Base-by-base conservation (phyloP, 169 alveolate species). In the Perkinsus marinus region DNA sequence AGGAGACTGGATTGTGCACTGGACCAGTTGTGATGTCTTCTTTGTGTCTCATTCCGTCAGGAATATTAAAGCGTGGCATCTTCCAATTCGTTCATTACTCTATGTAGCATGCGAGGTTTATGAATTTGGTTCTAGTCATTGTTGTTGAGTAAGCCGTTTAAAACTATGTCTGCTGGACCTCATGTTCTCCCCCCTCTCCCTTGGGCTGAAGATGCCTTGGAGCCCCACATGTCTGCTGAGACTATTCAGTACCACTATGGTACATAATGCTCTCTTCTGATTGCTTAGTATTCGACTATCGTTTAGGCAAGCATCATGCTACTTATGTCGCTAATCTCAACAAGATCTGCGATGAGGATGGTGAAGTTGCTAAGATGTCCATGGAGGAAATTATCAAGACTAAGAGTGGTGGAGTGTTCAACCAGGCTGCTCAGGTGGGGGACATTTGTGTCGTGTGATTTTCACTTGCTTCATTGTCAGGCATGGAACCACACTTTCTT, bases 401-500 rank as follows among this genome's bases (percentile, higher is more conserved):
- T 36, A 94, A 96, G 5, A 92, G 94, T 39, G 92, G 93, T 89
- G 95, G 95, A 37, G 89, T 91, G 90, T 93, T 93, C 92, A 91
- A 94, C 36, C 95, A 95, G 89, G 98, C 96, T 89, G 97, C 97
- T 90, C 91, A 90, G 57, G 34, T 89, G 22, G 10, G 41, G 3
- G 10, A n/a, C n/a, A 6, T 41, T 41, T 41, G 19, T 3, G 46
- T 41, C 3, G 46, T 41, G 46, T 41, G 43, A n/a, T n/a, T 91
- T 39, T 13, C 6, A 57, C 34, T 57, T 57, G 37, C 34, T 89
- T 43, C 36, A 22, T 90, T 38, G 89, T 37, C 17, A 97, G 93
- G 93, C 94, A 46, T 97, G 98, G 97, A 98, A 98, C 93, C 99
- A 98, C 93, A 95, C 98, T 89, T 98, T 98, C 95, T 98, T 96